Evolutionary conservation across 768 basidiomycete species (phyloP).

Genomic region (Naganishia vishniacii): DNA sequence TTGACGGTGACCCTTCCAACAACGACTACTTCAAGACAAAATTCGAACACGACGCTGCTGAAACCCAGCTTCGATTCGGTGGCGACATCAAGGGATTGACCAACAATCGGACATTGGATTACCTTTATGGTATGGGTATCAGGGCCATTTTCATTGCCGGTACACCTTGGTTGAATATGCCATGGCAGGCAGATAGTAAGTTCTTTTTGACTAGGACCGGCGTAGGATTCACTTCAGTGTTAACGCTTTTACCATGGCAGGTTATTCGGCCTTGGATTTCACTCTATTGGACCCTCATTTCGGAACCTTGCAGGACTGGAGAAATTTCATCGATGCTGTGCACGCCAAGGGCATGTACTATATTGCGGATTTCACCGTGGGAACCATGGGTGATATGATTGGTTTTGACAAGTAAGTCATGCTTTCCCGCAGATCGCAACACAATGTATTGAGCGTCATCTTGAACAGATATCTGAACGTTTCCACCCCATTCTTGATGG

Average conservation of each 20-base stretch:
- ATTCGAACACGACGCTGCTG: conserved; percentile 77
- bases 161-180: conserved; percentile 87
- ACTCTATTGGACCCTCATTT: conserved; percentile 86
- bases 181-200: conserved; percentile 95
- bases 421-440: neutral
- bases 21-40: conserved; percentile 79
- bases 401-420: conserved; percentile 71
- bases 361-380: conserved; percentile 89
- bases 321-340: conserved; percentile 64
- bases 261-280: conserved; percentile 90
- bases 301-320: conserved; percentile 79
- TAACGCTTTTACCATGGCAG: conserved; percentile 48
- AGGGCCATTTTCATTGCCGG: conserved; percentile 82
- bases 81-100: conserved; percentile 79
- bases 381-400: conserved; percentile 82
- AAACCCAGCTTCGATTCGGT: conserved; percentile 82
- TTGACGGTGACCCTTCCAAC: conserved; percentile 84
- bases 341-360: conserved; percentile 82
- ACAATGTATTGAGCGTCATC: neutral
- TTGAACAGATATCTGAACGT: conserved; percentile 60
- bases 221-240: too few relatives aligned
- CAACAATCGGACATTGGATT: conserved; percentile 62
- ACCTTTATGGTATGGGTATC: conserved; percentile 83
- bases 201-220: too few relatives aligned
- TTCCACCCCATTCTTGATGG: conserved; percentile 70